A percentile compares a stretch with the other conserved stretches of the same genome.
Evolutionary conservation across 768 basidiomycete genomes (phyloP).

Genomic region (Leccinum fibrillosum): DNA sequence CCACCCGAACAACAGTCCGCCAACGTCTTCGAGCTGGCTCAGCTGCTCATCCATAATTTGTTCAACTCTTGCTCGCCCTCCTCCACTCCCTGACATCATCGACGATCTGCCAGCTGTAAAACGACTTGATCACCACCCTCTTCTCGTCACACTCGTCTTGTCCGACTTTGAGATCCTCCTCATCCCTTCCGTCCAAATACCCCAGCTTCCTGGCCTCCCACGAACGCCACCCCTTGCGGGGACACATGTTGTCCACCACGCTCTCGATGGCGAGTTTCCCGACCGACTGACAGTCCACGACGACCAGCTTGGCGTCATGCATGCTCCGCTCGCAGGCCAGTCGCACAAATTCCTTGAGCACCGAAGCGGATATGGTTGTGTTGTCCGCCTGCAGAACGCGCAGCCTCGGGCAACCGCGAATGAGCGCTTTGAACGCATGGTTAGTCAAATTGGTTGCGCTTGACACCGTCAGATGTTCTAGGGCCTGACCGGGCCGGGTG

Average conservation of each 20-base stretch:
- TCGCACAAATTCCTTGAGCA: too few relatives aligned
- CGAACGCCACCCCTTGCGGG: constrained; percentile 69
- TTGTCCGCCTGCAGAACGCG: too few relatives aligned
- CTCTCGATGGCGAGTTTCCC: constrained; percentile 51
- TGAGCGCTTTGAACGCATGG: too few relatives aligned
- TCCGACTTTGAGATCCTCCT: constrained; percentile 61
- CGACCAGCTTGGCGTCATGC: too few relatives aligned
- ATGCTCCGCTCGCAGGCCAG: too few relatives aligned
- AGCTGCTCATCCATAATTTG: constrained; percentile 31
- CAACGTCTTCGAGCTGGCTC: constrained; percentile 31
- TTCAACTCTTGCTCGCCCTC: constrained; percentile 43
- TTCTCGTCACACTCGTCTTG: constrained; percentile 79
- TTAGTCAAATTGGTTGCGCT: too few relatives aligned
- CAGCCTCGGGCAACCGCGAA: too few relatives aligned
- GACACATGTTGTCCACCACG: constrained; percentile 53
- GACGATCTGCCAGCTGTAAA: constrained; percentile 84
- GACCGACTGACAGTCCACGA: too few relatives aligned
- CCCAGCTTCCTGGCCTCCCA: constrained; percentile 68
- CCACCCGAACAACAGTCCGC: constrained; percentile 12
- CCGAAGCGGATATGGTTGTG: too few relatives aligned
- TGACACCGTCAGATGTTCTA: too few relatives aligned
- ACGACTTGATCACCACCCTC: constrained; percentile 77
- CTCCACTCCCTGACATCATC: constrained; percentile 68
- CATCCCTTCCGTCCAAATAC: constrained; percentile 70
- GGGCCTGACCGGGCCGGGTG: too few relatives aligned